Evolutionary conservation across 2,329 filamentous ascomycete species (phyloP), one percentile per base, ranked within the genome.

Genomic region (Aspergillus fumigatiaffinis): DNA sequence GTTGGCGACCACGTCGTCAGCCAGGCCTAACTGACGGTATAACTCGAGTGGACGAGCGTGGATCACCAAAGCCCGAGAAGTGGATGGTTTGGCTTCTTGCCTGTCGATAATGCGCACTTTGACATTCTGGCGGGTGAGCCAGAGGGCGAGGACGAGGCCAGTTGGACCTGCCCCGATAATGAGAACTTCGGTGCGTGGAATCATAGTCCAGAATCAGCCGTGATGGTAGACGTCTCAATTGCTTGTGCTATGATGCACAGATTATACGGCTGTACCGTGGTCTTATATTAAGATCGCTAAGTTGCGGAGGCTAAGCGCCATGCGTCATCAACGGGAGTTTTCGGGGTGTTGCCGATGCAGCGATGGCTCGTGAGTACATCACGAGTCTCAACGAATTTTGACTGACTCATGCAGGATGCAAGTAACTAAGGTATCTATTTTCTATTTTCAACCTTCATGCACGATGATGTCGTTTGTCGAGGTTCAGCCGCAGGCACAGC

Each of bases 11-110:
- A 81, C 62, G 3, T 67, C 66, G 10, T 76, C 68, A 7, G 73
- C 66, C 32, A 78, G 61, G 4, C 69, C 68, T 48, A 83, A 74
- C 42, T 81, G 80, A 50, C 74, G 74, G 51, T 83, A 75, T 25
- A 83, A 70, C 62, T 84, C 82, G 8, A 82, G 63, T 1, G 77
- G 80, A 8, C 81, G 77, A 12, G 79, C 71, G 55, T 84, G 82
- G 4, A 83, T 66, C 9, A 76, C 72, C 1, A 83, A 66, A 8
- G 72, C 68, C 23, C 73, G 60, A 71, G 80, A 59, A 71, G 69
- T 65, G 35, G 64, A 63, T 47, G 68, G 65, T 48, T 74, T 76
- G 0, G 68, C 70, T 3, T 69, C 70, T 58, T 72, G 67, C 58
- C 77, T 76, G 62, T 81, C 79, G 47, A 84, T 67, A 47, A 84